Evolutionary conservation across 176 grass and related monocot species (phyloP).

Genomic region (Panicum miliaceum): DNA sequence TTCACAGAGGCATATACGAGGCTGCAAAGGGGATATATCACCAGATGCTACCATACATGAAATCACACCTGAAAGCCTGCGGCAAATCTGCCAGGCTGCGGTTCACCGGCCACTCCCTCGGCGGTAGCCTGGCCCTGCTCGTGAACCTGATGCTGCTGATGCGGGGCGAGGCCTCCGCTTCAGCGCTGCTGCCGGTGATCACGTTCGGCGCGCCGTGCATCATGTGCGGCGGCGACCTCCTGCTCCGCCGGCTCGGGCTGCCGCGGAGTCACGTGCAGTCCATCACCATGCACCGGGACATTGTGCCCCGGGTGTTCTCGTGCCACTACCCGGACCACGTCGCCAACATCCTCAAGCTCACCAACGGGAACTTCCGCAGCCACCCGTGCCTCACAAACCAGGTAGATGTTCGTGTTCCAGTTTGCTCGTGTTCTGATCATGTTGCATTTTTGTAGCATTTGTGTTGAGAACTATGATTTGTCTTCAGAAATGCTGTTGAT

Average conservation of each 20-base stretch:
- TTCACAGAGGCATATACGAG: slow-evolving; percentile 95
- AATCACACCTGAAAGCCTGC: slow-evolving; percentile 53
- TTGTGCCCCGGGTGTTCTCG: slow-evolving; percentile 93
- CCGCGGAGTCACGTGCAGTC: slow-evolving; percentile 73
- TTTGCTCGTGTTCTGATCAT: background rate
- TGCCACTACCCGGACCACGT: slow-evolving; percentile 94
- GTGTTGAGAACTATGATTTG: background rate
- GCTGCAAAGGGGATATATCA: slow-evolving; percentile 91
- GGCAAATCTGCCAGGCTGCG: slow-evolving; percentile 58
- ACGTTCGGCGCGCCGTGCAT: slow-evolving; percentile 92
- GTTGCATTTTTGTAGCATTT: background rate
- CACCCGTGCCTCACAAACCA: slow-evolving; percentile 85
- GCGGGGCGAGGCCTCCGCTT: slow-evolving; percentile 51
- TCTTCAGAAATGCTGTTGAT: background rate
- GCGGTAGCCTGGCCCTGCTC: slow-evolving; percentile 77
- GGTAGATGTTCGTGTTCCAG: slow-evolving; percentile 33
- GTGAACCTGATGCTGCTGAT: slow-evolving; percentile 91
- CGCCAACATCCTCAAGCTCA: slow-evolving; percentile 79
- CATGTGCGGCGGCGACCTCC: slow-evolving; percentile 91
- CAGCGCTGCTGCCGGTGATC: slow-evolving; percentile 73
- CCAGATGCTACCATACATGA: slow-evolving; percentile 84
- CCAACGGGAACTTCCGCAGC: slow-evolving; percentile 84
- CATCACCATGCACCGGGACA: slow-evolving; percentile 83
- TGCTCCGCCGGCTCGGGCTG: slow-evolving; percentile 72
- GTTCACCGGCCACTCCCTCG: slow-evolving; percentile 94